These are phyloP conservation scores for Colletotrichum sp. DNA, from an alignment of 2,329 filamentous ascomycete genomes.

Conservation along the genomic window DNA sequence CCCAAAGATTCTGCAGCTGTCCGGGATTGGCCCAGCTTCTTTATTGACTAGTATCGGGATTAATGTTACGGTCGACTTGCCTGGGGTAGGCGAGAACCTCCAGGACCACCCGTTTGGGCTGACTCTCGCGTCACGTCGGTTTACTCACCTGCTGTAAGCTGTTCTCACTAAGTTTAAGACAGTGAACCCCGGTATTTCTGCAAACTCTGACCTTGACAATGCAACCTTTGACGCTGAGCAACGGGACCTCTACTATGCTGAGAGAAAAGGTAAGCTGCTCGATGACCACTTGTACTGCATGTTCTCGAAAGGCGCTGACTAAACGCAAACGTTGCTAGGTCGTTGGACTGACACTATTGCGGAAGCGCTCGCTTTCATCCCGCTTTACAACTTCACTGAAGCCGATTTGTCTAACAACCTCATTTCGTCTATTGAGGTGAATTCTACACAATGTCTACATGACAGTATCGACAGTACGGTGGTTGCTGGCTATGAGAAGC, in stretches of 20 bases:
- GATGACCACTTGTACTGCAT: too few relatives aligned
- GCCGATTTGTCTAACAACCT: slow-evolving; percentile 12
- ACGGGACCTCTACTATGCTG: slow-evolving; percentile 32
- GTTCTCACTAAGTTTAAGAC: accelerated
- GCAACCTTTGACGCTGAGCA: slow-evolving; percentile 36
- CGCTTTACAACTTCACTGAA: slow-evolving; percentile 29
- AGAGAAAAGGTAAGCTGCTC: slow-evolving; percentile 9
- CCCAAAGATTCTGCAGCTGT: slow-evolving; percentile 51
- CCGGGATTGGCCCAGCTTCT: slow-evolving; percentile 47
- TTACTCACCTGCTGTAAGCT: accelerated
- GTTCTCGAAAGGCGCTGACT: neutral
- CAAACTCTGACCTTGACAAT: slow-evolving; percentile 29
- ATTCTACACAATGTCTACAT: slow-evolving; percentile 36
- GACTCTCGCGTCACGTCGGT: neutral
- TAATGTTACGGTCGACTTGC: slow-evolving; percentile 1
- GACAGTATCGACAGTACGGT: slow-evolving; percentile 34
- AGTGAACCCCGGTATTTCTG: neutral
- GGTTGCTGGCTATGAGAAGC: slow-evolving; percentile 38
- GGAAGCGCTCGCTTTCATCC: slow-evolving; percentile 3
- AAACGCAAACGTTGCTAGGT: slow-evolving; percentile 7
- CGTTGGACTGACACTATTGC: slow-evolving; percentile 32
- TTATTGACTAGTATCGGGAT: slow-evolving; percentile 42
- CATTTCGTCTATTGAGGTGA: slow-evolving; percentile 28
- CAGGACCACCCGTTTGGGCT: slow-evolving; percentile 8
- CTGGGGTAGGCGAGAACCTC: slow-evolving; percentile 9